Evolutionary conservation across 176 grass and related monocot species (phyloP).

Genomic region (Carex myosuroides): DNA sequence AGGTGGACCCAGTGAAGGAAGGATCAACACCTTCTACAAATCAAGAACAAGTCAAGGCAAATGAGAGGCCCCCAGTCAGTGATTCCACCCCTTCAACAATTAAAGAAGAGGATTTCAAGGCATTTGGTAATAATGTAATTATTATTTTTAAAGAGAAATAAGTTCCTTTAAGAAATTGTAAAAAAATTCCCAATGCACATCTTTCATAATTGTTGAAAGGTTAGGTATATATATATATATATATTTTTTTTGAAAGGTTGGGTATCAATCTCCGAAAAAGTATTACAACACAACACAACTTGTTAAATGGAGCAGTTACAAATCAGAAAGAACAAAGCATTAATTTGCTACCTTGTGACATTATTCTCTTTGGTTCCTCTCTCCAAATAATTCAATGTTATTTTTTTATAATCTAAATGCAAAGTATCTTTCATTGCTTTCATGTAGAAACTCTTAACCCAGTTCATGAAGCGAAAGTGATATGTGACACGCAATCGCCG

Average conservation of each 20-base stretch:
- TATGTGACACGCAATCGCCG: slow-evolving; percentile 57
- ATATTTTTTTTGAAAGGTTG: too few species aligned
- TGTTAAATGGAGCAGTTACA: neutral
- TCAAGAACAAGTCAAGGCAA: neutral
- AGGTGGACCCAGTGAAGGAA: neutral
- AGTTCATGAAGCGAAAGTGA: slow-evolving; percentile 36
- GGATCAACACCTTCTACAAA: neutral
- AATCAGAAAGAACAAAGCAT: neutral
- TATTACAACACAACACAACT: neutral
- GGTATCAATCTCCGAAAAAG: neutral
- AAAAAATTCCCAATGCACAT: neutral
- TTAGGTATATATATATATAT: too few species aligned
- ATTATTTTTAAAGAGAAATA: neutral
- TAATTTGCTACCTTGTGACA: neutral
- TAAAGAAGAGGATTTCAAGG: neutral
- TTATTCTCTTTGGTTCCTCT: neutral
- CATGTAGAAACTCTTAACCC: slow-evolving; percentile 22
- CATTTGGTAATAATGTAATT: slow-evolving; percentile 2
- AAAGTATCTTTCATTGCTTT: slow-evolving; percentile 6
- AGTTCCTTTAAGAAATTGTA: neutral
- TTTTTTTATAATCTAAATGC: neutral
- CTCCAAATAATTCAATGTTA: slow-evolving; percentile 1
- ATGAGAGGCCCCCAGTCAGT: slow-evolving; percentile 1
- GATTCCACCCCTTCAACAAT: slow-evolving; percentile 2
- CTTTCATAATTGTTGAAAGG: neutral